phyloP scores from a whole-genome alignment of 805 yeast species.

The Priceomyces haplophilus region DNA sequence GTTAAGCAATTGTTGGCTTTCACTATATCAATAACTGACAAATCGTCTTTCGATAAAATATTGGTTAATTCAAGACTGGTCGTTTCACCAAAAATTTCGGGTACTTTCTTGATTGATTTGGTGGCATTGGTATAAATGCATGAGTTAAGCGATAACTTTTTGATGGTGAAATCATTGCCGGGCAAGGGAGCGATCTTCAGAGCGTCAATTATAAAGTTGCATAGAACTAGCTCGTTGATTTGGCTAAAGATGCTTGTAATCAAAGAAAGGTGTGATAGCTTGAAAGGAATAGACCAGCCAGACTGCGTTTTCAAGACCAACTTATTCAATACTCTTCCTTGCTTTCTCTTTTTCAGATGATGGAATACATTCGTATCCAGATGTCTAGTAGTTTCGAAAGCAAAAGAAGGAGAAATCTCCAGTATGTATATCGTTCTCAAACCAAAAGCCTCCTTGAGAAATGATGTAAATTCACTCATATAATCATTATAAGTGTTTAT shows the following conservation, averaged over 20 bases:
- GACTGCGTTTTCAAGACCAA: slow-evolving; percentile 41
- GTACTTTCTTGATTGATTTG: slow-evolving; percentile 7
- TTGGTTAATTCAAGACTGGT: slow-evolving; percentile 33
- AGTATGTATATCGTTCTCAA: slow-evolving; percentile 37
- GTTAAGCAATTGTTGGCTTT: slow-evolving; percentile 32
- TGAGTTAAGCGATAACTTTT: slow-evolving; percentile 15
- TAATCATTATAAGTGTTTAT: slow-evolving; percentile 23
- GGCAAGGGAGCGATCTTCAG: slow-evolving; percentile 16
- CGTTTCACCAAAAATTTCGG: slow-evolving; percentile 41
- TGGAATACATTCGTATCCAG: slow-evolving; percentile 18
- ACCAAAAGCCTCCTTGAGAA: slow-evolving; percentile 48
- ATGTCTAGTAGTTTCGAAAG: slow-evolving; percentile 24
- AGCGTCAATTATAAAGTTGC: slow-evolving; percentile 49
- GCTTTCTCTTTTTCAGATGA: slow-evolving; percentile 8
- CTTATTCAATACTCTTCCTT: slow-evolving; percentile 24
- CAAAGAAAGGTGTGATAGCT: slow-evolving; percentile 42
- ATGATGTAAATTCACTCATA: slow-evolving; percentile 19
- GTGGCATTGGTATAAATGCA: slow-evolving; percentile 19
- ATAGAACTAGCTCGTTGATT: slow-evolving; percentile 42
- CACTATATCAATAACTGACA: slow-evolving; percentile 48
- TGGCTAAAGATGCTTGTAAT: slow-evolving; percentile 38
- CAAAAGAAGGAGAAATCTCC: slow-evolving; percentile 51
- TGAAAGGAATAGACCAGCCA: slow-evolving; percentile 54
- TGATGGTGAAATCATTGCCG: slow-evolving; percentile 20
- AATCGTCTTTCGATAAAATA: slow-evolving; percentile 43